These are phyloP conservation scores for Hirsutella minnesotensis DNA, from an alignment of 2,329 filamentous ascomycete genomes.

Conservation along the genomic window DNA sequence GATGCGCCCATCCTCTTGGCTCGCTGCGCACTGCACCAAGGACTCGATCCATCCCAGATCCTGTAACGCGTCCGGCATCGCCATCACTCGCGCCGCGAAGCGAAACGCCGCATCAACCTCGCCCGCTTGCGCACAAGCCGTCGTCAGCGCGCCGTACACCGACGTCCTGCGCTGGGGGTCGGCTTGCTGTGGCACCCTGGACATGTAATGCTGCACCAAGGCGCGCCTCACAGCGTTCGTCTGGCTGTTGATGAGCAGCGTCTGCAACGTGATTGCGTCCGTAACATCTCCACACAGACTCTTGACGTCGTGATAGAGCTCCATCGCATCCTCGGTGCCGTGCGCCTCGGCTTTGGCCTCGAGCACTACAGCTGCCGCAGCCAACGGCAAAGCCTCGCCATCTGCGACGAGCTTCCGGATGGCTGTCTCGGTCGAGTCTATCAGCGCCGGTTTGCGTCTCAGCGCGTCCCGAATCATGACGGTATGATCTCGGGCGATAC, in stretches of 20 bases:
- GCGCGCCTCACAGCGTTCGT: conserved; percentile 11
- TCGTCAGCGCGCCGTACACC: conserved; percentile 15
- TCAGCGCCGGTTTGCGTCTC: conserved; percentile 28
- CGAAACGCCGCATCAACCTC: conserved; percentile 23
- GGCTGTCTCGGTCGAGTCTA: conserved; percentile 39
- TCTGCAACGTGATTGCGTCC: conserved; percentile 14
- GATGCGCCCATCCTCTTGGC: conserved; percentile 17
- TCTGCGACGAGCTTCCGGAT: conserved; percentile 37
- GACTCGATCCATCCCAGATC: conserved; percentile 14
- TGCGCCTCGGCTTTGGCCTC: conserved; percentile 18
- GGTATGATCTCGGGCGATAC: conserved; percentile 49
- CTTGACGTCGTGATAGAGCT: conserved; percentile 18
- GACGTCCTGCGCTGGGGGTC: conserved; percentile 6
- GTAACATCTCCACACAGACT: conserved; percentile 16
- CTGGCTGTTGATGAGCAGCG: conserved; percentile 18
- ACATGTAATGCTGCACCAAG: conserved; percentile 18
- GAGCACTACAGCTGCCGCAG: conserved; percentile 20
- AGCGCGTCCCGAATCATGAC: conserved; percentile 50
- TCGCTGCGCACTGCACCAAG: conserved; percentile 15
- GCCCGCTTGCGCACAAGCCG: conserved; percentile 14
- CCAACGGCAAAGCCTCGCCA: conserved; percentile 17
- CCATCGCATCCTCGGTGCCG: conserved; percentile 19
- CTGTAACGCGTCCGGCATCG: conserved; percentile 1
- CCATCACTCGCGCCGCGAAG: conserved; percentile 12
- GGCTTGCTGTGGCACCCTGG: conserved; percentile 7